A percentile compares a stretch with the other conserved stretches of the same genome.
Evolutionary conservation across 768 basidiomycete species (phyloP).

Genomic region (Mycena rebaudengoi): DNA sequence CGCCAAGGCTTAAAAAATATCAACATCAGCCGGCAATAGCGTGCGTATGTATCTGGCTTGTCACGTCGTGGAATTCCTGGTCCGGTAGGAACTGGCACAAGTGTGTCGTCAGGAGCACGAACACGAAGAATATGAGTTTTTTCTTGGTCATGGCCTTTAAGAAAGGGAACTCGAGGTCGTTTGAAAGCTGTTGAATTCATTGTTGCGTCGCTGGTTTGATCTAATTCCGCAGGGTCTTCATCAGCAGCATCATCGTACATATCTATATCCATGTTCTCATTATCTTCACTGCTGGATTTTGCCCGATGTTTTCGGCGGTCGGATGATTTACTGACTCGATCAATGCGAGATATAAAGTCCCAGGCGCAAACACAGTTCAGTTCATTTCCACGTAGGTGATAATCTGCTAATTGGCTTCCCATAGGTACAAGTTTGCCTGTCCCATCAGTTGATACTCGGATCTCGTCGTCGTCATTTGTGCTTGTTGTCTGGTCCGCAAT

Average conservation of each 20-base stretch:
- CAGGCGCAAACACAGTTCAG: conserved; percentile 33
- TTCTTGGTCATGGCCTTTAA: conserved; percentile 29
- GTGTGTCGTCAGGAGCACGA: not conserved
- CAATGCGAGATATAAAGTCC: conserved; percentile 36
- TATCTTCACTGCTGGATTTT: conserved; percentile 1
- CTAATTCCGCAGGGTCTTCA: not conserved
- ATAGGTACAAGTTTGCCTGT: conserved; percentile 23
- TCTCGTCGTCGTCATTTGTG: conserved; percentile 20
- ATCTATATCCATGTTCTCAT: conserved; percentile 11
- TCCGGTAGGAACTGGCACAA: conserved; percentile 46
- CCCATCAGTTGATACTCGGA: conserved; percentile 13
- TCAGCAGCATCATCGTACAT: not conserved
- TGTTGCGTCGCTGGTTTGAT: not conserved
- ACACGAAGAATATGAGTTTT: conserved; percentile 26
- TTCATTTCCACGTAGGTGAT: conserved; percentile 25
- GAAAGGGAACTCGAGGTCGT: not conserved
- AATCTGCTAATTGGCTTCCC: conserved; percentile 34
- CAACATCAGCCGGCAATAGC: conserved; percentile 48
- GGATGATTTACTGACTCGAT: conserved; percentile 25
- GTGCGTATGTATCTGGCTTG: conserved; percentile 4
- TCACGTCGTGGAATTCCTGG: conserved; percentile 42
- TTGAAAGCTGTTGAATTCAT: not conserved
- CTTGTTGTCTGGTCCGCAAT: not conserved
- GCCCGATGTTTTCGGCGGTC: conserved; percentile 6
- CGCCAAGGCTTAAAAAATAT: conserved; percentile 55